A percentile compares a stretch with the other conserved stretches of the same genome.
Evolutionary conservation across 768 basidiomycete species (phyloP).

Genomic region (Sistotremastrum suecicum): DNA sequence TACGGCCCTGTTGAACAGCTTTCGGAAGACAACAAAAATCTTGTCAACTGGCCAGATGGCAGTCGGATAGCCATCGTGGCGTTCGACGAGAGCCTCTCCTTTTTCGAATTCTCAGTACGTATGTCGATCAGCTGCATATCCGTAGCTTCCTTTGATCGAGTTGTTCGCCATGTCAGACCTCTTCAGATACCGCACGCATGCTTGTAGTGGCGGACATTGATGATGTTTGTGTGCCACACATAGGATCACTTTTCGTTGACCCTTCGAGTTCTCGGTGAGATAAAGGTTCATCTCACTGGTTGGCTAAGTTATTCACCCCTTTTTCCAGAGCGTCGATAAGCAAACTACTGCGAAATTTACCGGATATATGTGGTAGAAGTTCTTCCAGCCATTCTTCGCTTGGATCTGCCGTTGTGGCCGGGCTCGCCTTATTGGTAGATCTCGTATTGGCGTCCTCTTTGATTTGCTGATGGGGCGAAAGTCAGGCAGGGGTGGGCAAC

Average conservation of each 20-base stretch:
- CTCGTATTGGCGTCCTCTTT: constrained; percentile 3
- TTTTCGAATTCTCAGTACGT: constrained; percentile 79
- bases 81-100: constrained; percentile 69
- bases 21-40: constrained; percentile 24
- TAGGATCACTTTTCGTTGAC: constrained; percentile 61
- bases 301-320: not conserved
- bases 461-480: constrained; percentile 13
- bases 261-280: constrained; percentile 56
- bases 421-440: constrained; percentile 53
- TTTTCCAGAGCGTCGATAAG: no score
- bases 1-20: constrained; percentile 34
- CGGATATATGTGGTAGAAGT: constrained; percentile 34
- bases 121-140: constrained; percentile 2
- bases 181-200: constrained; percentile 41
- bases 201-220: constrained; percentile 79
- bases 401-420: constrained; percentile 61
- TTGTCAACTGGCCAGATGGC: constrained; percentile 35
- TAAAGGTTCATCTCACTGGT: not conserved
- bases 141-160: constrained; percentile 5
- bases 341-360: no score
- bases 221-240: constrained; percentile 80
- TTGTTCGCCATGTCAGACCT: constrained; percentile 18
- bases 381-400: constrained; percentile 48
- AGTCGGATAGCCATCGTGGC: constrained; percentile 68
- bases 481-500: constrained; percentile 66